phyloP scores from a whole-genome alignment of 345 rosid genomes.

The Camelina sativa region DNA sequence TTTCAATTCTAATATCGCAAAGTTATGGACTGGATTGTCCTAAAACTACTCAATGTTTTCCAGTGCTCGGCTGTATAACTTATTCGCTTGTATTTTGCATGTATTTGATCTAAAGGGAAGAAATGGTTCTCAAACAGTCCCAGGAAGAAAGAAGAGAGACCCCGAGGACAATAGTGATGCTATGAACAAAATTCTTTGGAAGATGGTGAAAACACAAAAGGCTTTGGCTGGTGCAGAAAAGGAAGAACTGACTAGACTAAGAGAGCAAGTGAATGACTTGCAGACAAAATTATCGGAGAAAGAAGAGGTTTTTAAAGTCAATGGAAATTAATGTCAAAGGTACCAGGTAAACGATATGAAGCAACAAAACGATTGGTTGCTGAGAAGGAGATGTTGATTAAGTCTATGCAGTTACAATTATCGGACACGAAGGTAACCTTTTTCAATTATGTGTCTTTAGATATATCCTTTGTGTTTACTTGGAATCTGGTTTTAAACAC shows the following conservation, averaged over 20 bases:
- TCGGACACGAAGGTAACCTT: constrained; percentile 80
- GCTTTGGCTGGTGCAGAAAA: constrained; percentile 55
- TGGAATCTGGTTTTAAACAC: constrained; percentile 10
- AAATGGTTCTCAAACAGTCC: constrained; percentile 60
- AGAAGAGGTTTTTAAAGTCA: constrained; percentile 83
- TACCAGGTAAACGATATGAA: constrained; percentile 58
- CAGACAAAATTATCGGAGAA: constrained; percentile 71
- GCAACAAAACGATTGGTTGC: constrained; percentile 60
- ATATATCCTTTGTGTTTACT: constrained; percentile 2
- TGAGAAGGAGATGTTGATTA: constrained; percentile 71
- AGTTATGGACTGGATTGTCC: background rate
- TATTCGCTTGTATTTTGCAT: constrained; percentile 37
- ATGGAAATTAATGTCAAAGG: constrained; percentile 59
- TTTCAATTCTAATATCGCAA: background rate
- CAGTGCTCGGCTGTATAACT: constrained; percentile 3
- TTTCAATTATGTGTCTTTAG: background rate
- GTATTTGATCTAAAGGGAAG: constrained; percentile 64
- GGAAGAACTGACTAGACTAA: constrained; percentile 65
- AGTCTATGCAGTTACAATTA: constrained; percentile 73
- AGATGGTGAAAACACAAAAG: constrained; percentile 59
- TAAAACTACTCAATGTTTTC: background rate
- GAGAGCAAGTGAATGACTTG: constrained; percentile 78
- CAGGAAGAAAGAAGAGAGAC: constrained; percentile 69
- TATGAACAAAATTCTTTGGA: constrained; percentile 44
- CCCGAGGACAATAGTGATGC: constrained; percentile 54